A percentile compares a stretch with the other conserved stretches of the same genome.
Conservation (phyloP, 495 filamentous ascomycete genomes). For the Chaetomidium leptoderma region DNA sequence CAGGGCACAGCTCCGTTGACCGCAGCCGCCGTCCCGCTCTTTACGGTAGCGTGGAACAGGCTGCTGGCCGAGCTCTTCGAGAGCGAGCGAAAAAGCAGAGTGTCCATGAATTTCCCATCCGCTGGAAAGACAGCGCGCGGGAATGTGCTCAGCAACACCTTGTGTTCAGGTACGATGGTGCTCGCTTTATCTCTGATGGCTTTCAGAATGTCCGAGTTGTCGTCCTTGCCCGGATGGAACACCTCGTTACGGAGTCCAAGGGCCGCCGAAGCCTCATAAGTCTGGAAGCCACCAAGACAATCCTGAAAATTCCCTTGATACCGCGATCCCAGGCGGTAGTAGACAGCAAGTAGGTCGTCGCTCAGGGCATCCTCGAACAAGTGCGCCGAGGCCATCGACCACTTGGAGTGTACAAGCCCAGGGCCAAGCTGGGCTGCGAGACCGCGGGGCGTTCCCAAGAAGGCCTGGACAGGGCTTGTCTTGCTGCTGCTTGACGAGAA, state of each 20-base stretch:
- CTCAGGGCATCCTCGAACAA: conserved; percentile 83
- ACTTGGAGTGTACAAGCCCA: conserved; percentile 69
- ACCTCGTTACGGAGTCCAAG: conserved; percentile 88
- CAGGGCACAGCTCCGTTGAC: conserved; percentile 85
- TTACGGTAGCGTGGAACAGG: conserved; percentile 64
- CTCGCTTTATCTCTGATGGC: conserved; percentile 82
- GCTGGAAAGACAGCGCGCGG: conserved; percentile 73
- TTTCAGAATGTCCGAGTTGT: conserved; percentile 83
- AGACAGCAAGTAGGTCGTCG: conserved; percentile 87
- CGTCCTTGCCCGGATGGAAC: conserved; percentile 84
- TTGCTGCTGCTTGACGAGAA: conserved; percentile 53
- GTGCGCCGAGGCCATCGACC: conserved; percentile 86
- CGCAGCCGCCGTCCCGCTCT: conserved; percentile 71
- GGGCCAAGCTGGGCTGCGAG: conserved; percentile 75
- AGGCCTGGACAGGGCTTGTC: conserved; percentile 74
- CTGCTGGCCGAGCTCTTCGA: conserved; percentile 69
- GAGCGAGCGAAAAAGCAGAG: conserved; percentile 68
- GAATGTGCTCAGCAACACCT: conserved; percentile 80
- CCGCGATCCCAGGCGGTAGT: conserved; percentile 80
- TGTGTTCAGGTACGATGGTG: conserved; percentile 70
- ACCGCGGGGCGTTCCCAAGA: conserved; percentile 89
- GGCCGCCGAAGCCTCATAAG: conserved; percentile 89
- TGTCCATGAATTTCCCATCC: conserved; percentile 68
- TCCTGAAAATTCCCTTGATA: conserved; percentile 97
- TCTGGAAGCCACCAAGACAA: conserved; percentile 91